A percentile compares a stretch with the other conserved stretches of the same genome.
These are phyloP conservation scores for Auricularia auricula-judae DNA, from an alignment of 768 basidiomycete species.

Conservation along the genomic window DNA sequence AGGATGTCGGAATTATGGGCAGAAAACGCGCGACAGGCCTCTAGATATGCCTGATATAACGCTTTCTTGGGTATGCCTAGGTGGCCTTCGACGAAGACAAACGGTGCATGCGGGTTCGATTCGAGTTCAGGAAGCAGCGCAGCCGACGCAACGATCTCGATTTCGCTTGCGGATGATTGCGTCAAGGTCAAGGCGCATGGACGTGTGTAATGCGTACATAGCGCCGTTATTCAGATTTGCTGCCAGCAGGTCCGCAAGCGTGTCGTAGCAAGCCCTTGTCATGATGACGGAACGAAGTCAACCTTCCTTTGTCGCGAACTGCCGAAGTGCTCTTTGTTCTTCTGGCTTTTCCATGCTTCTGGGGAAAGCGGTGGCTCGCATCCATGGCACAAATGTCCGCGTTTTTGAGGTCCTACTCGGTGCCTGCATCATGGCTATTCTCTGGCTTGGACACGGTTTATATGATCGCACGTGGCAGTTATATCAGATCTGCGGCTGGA, in stretches of 20 bases:
- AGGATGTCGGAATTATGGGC: conserved; percentile 8
- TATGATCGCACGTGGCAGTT: no score
- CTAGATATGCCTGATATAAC: conserved; percentile 40
- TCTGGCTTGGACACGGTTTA: no score
- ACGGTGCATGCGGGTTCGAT: conserved; percentile 26
- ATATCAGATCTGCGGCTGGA: no score
- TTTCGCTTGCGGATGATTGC: background rate
- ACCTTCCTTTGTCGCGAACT: no score
- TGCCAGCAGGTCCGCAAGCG: background rate
- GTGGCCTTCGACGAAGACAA: conserved; percentile 44
- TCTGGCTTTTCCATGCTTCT: no score
- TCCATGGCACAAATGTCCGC: no score
- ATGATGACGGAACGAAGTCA: background rate
- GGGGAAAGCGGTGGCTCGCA: no score
- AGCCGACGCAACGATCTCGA: background rate
- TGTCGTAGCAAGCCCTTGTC: background rate
- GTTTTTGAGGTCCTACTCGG: no score
- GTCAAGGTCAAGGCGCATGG: background rate
- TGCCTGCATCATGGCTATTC: no score
- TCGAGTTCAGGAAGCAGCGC: background rate
- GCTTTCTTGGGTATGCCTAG: conserved; percentile 55
- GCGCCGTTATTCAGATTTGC: background rate
- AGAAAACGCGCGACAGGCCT: conserved; percentile 28
- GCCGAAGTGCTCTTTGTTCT: no score
- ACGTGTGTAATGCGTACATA: background rate